Base-by-base conservation (phyloP, 2,329 filamentous ascomycete species). In the Uncinocarpus reesii region DNA sequence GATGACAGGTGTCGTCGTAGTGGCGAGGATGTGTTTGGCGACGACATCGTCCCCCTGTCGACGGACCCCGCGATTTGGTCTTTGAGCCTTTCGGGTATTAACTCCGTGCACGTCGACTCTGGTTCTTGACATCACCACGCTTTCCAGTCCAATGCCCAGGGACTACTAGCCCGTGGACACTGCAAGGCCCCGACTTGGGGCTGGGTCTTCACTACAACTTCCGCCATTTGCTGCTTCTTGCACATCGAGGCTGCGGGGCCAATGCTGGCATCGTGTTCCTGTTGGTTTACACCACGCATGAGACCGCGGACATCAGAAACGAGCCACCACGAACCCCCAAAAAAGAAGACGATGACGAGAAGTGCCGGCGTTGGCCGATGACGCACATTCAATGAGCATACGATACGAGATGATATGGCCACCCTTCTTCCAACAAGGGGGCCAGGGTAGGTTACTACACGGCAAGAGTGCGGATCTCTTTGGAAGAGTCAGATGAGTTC, bases 21-120 rank as follows among this genome's bases (percentile, higher is more conserved):
- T 36, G 34, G 34, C 34, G 8, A 38, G 8, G 40, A 32, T 21
- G 8, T 31, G 7, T 15, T 24, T 15, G 23, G 36, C 13, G 26
- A 20, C 4, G 10, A 3, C 36, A 24, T 24, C 20, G 11, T 6
- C 28, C 44, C 44, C 44, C 45, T 41, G 45, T 41, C 35, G 35
- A 47, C 37, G 45, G 45, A 47, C 45, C 45, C 45, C 45, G 36
- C 45, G 36, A 34, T 41, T 40, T 47, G 45, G 45, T 40, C 45
- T 11, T 24, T 41, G 28, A 37, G 34, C 34, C 15, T 47, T 47
- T 47, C 35, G 45, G 45, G 45, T 36, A 47, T 47, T 41, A 47
- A 47, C 45, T 47, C 45, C 45, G 45, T 20, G 45, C 6, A 38
- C 23, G n/a, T 15, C 15, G 34, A 26, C 45, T 35, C 26, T 26